These are phyloP conservation scores for Metschnikowia cerradonensis DNA, from an alignment of 805 yeast genomes.

Conservation along the genomic window DNA sequence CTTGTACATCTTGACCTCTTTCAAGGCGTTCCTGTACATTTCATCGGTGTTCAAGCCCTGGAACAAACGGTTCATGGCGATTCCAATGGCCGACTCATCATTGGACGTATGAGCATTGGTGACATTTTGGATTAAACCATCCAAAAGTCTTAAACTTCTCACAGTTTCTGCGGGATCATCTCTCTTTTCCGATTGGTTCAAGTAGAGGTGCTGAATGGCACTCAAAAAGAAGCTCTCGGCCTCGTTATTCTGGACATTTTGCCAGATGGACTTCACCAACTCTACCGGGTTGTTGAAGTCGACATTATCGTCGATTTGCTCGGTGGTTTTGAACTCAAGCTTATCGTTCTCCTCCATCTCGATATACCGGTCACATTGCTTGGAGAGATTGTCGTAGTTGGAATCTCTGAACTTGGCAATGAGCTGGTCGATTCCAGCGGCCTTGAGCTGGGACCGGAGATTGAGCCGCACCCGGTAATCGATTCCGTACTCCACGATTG, in stretches of 20 bases:
- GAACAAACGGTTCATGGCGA: constrained; percentile 69
- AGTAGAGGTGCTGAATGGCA: constrained; percentile 62
- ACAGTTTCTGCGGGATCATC: constrained; percentile 41
- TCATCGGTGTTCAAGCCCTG: constrained; percentile 81
- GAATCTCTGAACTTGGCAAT: constrained; percentile 28
- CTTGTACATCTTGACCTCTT: constrained; percentile 19
- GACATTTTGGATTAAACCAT: constrained; percentile 61
- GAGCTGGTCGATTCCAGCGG: constrained; percentile 23
- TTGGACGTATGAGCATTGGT: constrained; percentile 49
- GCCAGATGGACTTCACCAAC: constrained; percentile 56
- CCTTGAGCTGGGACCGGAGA: constrained; percentile 46
- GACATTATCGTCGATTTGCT: constrained; percentile 38
- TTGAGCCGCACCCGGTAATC: constrained; percentile 48
- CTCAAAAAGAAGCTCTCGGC: constrained; percentile 58
- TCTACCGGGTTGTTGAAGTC: constrained; percentile 73
- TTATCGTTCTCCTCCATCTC: constrained; percentile 55
- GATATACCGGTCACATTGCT: constrained; percentile 61
- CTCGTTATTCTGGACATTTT: constrained; percentile 51
- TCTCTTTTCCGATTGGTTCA: constrained; percentile 49
- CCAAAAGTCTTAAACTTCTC: constrained; percentile 58
- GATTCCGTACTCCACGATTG: constrained; percentile 49
- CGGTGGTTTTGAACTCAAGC: constrained; percentile 37
- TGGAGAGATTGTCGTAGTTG: constrained; percentile 54
- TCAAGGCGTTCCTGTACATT: constrained; percentile 66
- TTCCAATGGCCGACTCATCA: constrained; percentile 53